These are phyloP conservation scores for Neurospora sp. DNA, from an alignment of 2,329 filamentous ascomycete species.

Conservation along the genomic window DNA sequence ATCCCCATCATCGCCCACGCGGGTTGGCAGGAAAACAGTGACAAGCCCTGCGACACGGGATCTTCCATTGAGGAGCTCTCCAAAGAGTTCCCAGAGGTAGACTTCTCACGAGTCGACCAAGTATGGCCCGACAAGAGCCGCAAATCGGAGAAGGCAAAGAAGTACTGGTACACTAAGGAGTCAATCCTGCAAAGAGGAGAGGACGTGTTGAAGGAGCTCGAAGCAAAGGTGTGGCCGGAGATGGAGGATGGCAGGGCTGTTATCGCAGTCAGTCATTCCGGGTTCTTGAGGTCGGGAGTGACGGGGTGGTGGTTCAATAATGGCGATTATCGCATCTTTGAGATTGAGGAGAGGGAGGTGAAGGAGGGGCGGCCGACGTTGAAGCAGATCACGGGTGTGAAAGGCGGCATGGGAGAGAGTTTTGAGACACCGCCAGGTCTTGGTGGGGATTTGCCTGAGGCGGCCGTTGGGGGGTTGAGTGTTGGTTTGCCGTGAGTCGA, in stretches of 20 bases:
- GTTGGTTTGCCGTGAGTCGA: neutral
- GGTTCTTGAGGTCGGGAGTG: constrained; percentile 49
- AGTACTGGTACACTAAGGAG: constrained; percentile 42
- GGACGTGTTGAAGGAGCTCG: constrained; percentile 37
- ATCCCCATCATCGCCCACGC: constrained; percentile 47
- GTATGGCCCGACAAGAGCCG: constrained; percentile 52
- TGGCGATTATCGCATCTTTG: constrained; percentile 54
- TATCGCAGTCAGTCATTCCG: constrained; percentile 55
- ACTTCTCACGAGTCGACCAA: constrained; percentile 47
- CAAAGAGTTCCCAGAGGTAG: constrained; percentile 42
- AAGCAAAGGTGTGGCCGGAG: constrained; percentile 41
- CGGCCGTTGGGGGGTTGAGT: neutral
- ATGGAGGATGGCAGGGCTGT: constrained; percentile 34
- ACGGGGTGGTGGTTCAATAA: constrained; percentile 48
- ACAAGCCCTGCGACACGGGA: constrained; percentile 53
- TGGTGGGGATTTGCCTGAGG: neutral
- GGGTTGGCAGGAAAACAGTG: constrained; percentile 53
- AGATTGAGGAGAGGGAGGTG: constrained; percentile 29
- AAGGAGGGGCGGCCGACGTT: constrained; percentile 25
- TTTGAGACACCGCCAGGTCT: neutral
- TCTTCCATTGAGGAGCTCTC: constrained; percentile 33
- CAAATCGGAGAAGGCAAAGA: constrained; percentile 27
- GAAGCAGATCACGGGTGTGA: constrained; percentile 24
- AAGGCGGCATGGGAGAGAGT: neutral
- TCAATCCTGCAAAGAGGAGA: constrained; percentile 47